These are phyloP conservation scores for Rusavskia elegans DNA, from an alignment of 495 filamentous ascomycete species.

Conservation along the genomic window DNA sequence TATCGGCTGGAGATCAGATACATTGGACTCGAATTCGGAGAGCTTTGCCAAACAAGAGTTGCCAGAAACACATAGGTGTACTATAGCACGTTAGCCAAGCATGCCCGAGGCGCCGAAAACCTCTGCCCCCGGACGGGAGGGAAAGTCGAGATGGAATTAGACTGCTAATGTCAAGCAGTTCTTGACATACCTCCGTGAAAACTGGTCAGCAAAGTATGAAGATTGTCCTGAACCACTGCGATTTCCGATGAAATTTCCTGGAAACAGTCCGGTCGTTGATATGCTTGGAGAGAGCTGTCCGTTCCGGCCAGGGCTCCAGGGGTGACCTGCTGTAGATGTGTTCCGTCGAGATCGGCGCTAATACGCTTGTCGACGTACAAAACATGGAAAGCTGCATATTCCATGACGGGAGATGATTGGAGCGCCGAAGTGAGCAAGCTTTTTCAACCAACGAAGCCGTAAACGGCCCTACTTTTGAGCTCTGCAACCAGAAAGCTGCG, in stretches of 20 bases:
- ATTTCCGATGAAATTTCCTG: slow-evolving; percentile 27
- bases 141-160: no score
- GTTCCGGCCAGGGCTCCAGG: slow-evolving; percentile 1
- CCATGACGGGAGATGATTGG: slow-evolving; percentile 34
- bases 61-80: slow-evolving; percentile 57
- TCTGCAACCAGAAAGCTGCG: no score
- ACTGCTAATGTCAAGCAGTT: not conserved
- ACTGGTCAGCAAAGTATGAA: slow-evolving; percentile 31
- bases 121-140: no score
- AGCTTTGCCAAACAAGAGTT: slow-evolving; percentile 55
- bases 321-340: slow-evolving; percentile 16
- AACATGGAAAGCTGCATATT: slow-evolving; percentile 56
- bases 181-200: slow-evolving; percentile 37
- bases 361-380: slow-evolving; percentile 72
- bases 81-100: slow-evolving; percentile 23
- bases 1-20: slow-evolving; percentile 49
- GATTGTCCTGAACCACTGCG: slow-evolving; percentile 31
- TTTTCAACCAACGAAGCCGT: no score
- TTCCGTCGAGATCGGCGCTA: slow-evolving; percentile 38
- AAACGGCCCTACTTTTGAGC: no score
- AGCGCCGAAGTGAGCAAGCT: not conserved
- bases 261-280: slow-evolving; percentile 11
- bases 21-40: slow-evolving; percentile 45
- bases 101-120: not conserved
- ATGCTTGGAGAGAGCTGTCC: slow-evolving; percentile 13